Base-by-base conservation (phyloP, 2,329 filamentous ascomycete species). In the Amauroascus niger region DNA sequence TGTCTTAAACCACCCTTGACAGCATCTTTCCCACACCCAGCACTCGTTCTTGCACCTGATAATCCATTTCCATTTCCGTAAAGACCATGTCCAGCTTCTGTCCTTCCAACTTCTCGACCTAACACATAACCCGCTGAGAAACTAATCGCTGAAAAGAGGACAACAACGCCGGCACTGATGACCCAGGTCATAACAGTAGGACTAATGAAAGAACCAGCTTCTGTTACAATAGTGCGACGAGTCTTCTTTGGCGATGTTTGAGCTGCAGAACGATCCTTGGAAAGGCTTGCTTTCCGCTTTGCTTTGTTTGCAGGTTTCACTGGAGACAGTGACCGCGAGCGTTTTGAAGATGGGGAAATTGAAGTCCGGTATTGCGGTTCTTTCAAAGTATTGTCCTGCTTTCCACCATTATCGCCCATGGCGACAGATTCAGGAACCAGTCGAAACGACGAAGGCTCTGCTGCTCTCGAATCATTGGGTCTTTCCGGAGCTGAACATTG, bases 141-240 rank as follows among this genome's bases (percentile, higher is more conserved):
- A 60, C 79, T 81, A 57, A 84, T 76, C 1, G 81, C 81, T 14
- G 78, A 81, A 53, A 84, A 77, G 0, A 83, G 72, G 1, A 84
- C 79, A 1, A 84, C 79, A 16, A 84, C 80, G 1, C 81, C 80
- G 0, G 81, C 81, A 47, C 79, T 81, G 45, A 83, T 76, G 3
- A 83, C 78, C 81, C 81, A 84, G 0, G 81, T 83, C 59, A 84
- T 76, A 7, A 84, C 68, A 0, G 81, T 83, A 0, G 81, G 81
- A 30, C 74, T 78, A 54, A 80, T 73, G 6, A 67, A 51, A 0
- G 65, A 59, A 2, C 64, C 60, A 5, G 65, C 61, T 16, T 71
- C 67, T 7, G 53, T 41, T 37, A 56, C 63, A 3, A 62, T 55
- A 9, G 45, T 40, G 6, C 64, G 67, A 14, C 66, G 69, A n/a